Evolutionary conservation across 169 alveolate species (phyloP).

Genomic region (Plasmodium yoelii): DNA sequence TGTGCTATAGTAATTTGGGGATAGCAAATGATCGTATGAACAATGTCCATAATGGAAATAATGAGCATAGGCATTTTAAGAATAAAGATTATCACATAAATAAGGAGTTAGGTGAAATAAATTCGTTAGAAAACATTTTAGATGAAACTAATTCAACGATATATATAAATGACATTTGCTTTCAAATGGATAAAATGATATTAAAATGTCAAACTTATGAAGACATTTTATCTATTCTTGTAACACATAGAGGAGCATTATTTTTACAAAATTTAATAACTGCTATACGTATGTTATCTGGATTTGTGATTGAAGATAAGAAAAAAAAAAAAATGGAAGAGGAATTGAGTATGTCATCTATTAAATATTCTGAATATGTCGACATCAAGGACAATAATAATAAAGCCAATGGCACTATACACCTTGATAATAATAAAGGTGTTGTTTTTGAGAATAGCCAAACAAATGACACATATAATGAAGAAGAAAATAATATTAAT

Average conservation of each 20-base stretch:
- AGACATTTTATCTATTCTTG: slow-evolving; percentile 78
- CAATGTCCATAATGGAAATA: background rate
- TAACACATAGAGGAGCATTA: slow-evolving; percentile 87
- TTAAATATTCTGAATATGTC: slow-evolving; percentile 30
- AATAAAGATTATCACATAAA: background rate
- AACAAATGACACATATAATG: background rate
- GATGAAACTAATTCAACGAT: slow-evolving; percentile 74
- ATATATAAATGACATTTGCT: slow-evolving; percentile 82
- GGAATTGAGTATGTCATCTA: slow-evolving; percentile 74
- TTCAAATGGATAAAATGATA: slow-evolving; percentile 83
- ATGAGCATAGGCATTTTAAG: background rate
- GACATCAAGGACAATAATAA: background rate
- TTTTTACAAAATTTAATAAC: slow-evolving; percentile 85
- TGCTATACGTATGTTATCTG: slow-evolving; percentile 81
- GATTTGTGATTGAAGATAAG: slow-evolving; percentile 78
- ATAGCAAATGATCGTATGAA: too few relatives aligned
- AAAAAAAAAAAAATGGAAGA: slow-evolving; percentile 53
- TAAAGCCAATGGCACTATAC: background rate
- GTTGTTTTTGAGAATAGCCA: slow-evolving; percentile 8
- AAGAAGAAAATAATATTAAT: background rate
- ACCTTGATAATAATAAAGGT: background rate
- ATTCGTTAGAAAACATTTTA: slow-evolving; percentile 46
- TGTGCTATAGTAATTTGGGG: too few relatives aligned
- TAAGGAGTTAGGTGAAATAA: slow-evolving; percentile 7
- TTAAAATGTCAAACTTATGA: slow-evolving; percentile 81